Evolutionary conservation across 805 yeast genomes (phyloP).

Genomic region (Yamadazyma paraphyllophila): DNA sequence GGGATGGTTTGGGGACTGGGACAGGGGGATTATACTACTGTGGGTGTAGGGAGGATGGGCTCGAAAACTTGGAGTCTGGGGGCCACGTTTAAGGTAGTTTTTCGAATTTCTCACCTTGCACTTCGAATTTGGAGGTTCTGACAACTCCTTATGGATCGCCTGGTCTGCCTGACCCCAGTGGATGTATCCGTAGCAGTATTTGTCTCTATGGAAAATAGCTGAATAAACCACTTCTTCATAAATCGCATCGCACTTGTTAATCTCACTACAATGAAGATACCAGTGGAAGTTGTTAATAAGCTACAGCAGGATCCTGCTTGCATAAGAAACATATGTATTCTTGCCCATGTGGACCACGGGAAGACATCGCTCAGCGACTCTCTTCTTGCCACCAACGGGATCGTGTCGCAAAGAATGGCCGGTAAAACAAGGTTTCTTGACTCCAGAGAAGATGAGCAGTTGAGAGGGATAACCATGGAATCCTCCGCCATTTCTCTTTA

Average conservation of each 20-base stretch:
- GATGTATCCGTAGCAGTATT: too few species aligned
- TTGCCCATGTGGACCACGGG: slow-evolving; percentile 99
- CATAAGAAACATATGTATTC: slow-evolving; percentile 86
- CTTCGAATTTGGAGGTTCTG: too few species aligned
- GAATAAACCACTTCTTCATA: background rate
- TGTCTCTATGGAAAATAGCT: background rate
- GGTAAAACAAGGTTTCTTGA: slow-evolving; percentile 93
- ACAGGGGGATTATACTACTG: too few species aligned
- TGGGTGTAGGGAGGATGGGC: too few species aligned
- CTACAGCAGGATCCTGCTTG: slow-evolving; percentile 68
- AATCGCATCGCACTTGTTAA: slow-evolving; percentile 5
- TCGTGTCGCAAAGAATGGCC: slow-evolving; percentile 90
- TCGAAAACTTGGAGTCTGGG: too few species aligned
- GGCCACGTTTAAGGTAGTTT: too few species aligned
- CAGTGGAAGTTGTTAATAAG: slow-evolving; percentile 60
- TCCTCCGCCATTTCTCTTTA: slow-evolving; percentile 93
- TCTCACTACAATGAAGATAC: slow-evolving; percentile 45
- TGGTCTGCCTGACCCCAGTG: too few species aligned
- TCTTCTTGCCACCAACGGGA: slow-evolving; percentile 90
- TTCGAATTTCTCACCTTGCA: too few species aligned
- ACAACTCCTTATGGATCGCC: too few species aligned
- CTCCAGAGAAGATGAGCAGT: slow-evolving; percentile 92
- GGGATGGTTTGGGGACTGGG: background rate
- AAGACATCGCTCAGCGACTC: slow-evolving; percentile 94
- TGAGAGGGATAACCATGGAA: slow-evolving; percentile 97